Percentiles rank a stretch among this genome's conserved stretches.
Conservation (phyloP, 2,329 filamentous ascomycete species). For the Botrytis tulipae region DNA sequence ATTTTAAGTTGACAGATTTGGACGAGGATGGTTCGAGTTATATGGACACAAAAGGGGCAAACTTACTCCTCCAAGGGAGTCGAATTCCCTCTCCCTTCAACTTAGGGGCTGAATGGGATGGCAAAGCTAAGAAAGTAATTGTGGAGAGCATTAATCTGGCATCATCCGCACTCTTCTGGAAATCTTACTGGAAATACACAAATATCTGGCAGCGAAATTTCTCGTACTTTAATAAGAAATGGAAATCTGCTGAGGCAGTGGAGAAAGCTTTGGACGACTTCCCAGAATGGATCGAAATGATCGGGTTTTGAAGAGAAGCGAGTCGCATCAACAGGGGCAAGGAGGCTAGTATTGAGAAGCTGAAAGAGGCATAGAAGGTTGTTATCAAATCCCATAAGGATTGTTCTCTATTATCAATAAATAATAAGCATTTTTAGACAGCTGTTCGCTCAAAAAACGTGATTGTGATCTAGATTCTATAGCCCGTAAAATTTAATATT, state of each 20-base stretch:
- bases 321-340: neutral
- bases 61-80: neutral
- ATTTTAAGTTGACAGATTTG: no score
- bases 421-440: accelerated
- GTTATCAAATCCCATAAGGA: neutral
- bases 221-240: neutral
- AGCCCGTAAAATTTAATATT: no score
- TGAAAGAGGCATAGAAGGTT: neutral
- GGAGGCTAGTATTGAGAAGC: neutral
- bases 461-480: no score
- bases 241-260: neutral
- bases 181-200: neutral
- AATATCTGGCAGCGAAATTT: neutral
- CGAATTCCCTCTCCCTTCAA: neutral
- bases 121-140: neutral
- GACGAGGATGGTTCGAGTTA: neutral
- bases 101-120: neutral
- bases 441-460: no score
- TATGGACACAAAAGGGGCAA: neutral
- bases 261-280: neutral
- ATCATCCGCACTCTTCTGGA: neutral
- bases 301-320: neutral
- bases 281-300: neutral
- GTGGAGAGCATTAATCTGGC: neutral
- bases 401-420: accelerated